Evolutionary conservation across 257 asterid species (phyloP).

Genomic region (Leonotis leonurus): DNA sequence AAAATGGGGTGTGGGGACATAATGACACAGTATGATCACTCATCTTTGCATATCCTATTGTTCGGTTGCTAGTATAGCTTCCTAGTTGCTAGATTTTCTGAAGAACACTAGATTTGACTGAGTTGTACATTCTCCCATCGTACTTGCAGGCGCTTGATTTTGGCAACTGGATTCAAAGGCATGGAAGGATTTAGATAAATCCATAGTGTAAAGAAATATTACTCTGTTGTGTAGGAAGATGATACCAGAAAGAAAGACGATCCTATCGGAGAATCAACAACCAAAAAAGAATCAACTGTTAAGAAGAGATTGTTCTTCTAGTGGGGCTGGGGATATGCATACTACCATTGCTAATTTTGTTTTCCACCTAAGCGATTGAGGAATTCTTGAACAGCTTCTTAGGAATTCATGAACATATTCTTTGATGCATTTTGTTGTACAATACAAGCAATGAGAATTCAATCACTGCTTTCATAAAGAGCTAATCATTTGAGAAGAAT

Average conservation of each 20-base stretch:
- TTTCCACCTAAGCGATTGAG: not conserved
- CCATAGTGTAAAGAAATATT: no score
- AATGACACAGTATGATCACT: no score
- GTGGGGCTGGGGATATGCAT: constrained; percentile 26
- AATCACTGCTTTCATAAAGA: not conserved
- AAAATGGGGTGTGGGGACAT: no score
- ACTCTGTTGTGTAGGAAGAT: constrained; percentile 45
- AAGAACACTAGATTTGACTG: not conserved
- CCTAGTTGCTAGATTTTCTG: not conserved
- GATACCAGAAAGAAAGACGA: constrained; percentile 52
- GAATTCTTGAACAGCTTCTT: not conserved
- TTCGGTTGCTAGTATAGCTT: no score
- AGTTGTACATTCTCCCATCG: not conserved
- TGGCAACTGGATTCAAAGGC: constrained; percentile 96
- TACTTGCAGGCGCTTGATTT: constrained; percentile 55
- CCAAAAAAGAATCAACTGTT: constrained; percentile 15
- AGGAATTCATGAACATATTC: no score
- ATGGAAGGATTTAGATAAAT: constrained; percentile 85
- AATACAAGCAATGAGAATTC: not conserved
- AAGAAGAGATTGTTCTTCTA: constrained; percentile 71
- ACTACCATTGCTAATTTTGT: not conserved
- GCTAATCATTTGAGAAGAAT: not conserved
- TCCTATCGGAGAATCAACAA: constrained; percentile 13
- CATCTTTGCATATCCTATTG: no score
- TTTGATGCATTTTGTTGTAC: not conserved